A percentile compares a stretch with the other conserved stretches of the same genome.
These are phyloP conservation scores for Trapa bicornis DNA, from an alignment of 345 rosid genomes.

Conservation along the genomic window DNA sequence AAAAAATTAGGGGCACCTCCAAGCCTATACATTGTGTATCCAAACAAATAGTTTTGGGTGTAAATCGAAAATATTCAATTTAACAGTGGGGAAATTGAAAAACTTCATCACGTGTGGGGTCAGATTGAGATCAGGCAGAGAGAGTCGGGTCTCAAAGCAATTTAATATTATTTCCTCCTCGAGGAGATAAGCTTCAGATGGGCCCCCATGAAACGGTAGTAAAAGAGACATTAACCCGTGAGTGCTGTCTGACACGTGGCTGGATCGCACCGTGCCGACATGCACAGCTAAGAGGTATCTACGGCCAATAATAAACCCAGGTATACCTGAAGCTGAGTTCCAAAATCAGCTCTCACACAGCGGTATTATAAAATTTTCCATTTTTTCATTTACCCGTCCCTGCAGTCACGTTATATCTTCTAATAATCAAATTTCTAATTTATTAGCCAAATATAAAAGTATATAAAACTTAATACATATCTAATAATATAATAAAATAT, in stretches of 20 bases:
- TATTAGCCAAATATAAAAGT: too few relatives aligned
- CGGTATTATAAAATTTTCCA: too few relatives aligned
- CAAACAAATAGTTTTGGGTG: neutral
- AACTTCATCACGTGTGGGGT: neutral
- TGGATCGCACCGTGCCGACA: neutral
- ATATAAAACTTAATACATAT: too few relatives aligned
- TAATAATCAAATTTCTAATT: too few relatives aligned
- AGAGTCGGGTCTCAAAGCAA: neutral
- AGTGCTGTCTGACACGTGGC: neutral
- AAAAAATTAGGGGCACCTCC: too few relatives aligned
- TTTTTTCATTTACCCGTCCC: too few relatives aligned
- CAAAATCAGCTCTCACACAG: too few relatives aligned
- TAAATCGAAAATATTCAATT: neutral
- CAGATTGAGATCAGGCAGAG: neutral
- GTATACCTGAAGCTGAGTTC: neutral
- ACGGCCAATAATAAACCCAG: neutral
- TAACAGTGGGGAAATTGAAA: neutral
- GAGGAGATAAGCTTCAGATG: neutral
- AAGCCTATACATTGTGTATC: too few relatives aligned
- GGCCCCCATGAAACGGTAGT: neutral
- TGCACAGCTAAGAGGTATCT: neutral
- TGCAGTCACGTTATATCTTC: too few relatives aligned
- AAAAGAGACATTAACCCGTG: neutral
- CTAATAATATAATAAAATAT: too few relatives aligned
- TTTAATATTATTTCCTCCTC: neutral